These are phyloP conservation scores for Collybia sordida DNA, from an alignment of 768 basidiomycete genomes.

Conservation along the genomic window DNA sequence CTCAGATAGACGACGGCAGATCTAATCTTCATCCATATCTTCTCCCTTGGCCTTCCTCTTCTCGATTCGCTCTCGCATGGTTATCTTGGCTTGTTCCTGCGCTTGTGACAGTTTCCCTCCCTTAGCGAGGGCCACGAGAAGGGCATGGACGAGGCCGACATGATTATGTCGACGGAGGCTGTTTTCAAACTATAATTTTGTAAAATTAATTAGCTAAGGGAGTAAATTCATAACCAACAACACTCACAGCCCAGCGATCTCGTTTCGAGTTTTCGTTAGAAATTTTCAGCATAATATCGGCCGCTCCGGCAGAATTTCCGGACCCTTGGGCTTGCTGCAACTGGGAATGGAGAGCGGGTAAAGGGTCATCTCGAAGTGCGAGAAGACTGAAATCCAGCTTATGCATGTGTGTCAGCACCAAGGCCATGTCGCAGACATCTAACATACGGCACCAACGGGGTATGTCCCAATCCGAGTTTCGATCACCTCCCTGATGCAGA, in stretches of 20 bases:
- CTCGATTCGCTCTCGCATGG: slow-evolving; percentile 47
- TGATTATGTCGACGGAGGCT: slow-evolving; percentile 85
- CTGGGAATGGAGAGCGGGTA: slow-evolving; percentile 65
- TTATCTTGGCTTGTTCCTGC: slow-evolving; percentile 41
- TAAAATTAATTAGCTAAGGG: not conserved
- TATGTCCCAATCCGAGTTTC: slow-evolving; percentile 89
- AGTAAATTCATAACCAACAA: slow-evolving; percentile 9
- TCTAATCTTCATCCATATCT: slow-evolving; percentile 47
- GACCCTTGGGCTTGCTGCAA: slow-evolving; percentile 47
- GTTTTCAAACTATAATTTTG: slow-evolving; percentile 73
- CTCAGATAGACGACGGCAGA: not conserved
- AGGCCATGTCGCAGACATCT: not conserved
- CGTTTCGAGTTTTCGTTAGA: slow-evolving; percentile 72
- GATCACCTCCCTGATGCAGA: slow-evolving; percentile 65
- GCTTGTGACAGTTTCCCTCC: slow-evolving; percentile 59
- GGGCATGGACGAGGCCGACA: slow-evolving; percentile 74
- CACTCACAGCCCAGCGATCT: slow-evolving; percentile 78
- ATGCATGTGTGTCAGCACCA: slow-evolving; percentile 1
- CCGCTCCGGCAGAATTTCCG: slow-evolving; percentile 41
- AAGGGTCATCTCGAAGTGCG: slow-evolving; percentile 79
- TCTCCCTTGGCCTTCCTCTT: slow-evolving; percentile 43
- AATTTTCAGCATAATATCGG: slow-evolving; percentile 55
- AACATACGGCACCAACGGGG: slow-evolving; percentile 79
- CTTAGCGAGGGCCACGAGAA: slow-evolving; percentile 74
- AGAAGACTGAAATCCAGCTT: slow-evolving; percentile 93